These are phyloP conservation scores for Stropharia rugosoannulata DNA, from an alignment of 768 basidiomycete species.

Conservation along the genomic window DNA sequence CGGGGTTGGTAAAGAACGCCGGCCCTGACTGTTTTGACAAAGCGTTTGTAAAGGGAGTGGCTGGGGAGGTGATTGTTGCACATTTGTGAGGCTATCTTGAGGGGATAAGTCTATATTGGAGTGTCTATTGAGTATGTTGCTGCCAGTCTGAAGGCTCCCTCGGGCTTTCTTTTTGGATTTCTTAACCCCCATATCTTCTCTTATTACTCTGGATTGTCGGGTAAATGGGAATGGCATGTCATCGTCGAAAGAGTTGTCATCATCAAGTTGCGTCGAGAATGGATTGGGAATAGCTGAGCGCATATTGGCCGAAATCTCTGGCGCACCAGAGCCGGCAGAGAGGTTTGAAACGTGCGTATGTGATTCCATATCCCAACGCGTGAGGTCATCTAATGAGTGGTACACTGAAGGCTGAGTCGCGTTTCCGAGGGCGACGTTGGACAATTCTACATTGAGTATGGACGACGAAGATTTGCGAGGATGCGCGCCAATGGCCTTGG, in stretches of 20 bases:
- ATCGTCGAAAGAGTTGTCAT: slow-evolving; percentile 18
- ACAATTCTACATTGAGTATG: slow-evolving; percentile 21
- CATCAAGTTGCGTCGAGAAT: slow-evolving; percentile 21
- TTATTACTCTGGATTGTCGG: slow-evolving; percentile 16
- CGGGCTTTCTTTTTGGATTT: slow-evolving; percentile 20
- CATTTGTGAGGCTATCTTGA: neutral
- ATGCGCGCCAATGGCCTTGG: neutral
- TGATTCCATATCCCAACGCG: slow-evolving; percentile 23
- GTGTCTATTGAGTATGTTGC: slow-evolving; percentile 6
- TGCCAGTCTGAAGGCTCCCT: neutral
- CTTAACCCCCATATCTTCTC: slow-evolving; percentile 23
- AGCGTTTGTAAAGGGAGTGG: slow-evolving; percentile 18
- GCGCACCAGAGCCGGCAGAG: slow-evolving; percentile 4
- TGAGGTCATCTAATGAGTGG: slow-evolving; percentile 23
- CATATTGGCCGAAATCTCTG: neutral
- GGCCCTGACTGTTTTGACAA: slow-evolving; percentile 13
- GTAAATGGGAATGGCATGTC: slow-evolving; percentile 21
- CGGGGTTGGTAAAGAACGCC: slow-evolving; percentile 7
- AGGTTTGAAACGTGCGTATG: slow-evolving; percentile 12
- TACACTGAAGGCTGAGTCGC: slow-evolving; percentile 16
- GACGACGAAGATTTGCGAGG: slow-evolving; percentile 4
- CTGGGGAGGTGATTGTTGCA: slow-evolving; percentile 12
- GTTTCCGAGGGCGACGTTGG: slow-evolving; percentile 13
- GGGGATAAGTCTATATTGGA: slow-evolving; percentile 3
- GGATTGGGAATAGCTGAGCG: neutral